Conservation (phyloP, 306 rosid species). For the Malus fusca region DNA sequence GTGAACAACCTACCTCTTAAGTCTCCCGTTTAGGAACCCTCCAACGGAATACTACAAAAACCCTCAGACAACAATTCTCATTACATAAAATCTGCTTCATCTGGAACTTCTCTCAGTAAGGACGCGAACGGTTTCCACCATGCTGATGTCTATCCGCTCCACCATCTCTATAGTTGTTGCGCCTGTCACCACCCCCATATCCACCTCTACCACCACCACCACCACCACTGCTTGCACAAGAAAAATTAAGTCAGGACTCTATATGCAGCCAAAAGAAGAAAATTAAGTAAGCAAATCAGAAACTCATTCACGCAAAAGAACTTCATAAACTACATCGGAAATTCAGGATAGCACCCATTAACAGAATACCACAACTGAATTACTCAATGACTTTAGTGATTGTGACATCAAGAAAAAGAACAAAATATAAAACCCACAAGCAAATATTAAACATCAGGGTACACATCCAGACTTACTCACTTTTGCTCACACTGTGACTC, state of each 20-base stretch:
- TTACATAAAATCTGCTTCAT: constrained; percentile 61
- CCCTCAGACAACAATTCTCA: constrained; percentile 74
- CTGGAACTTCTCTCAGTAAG: constrained; percentile 55
- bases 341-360: not conserved
- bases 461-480: not conserved
- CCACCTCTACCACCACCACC: constrained; percentile 99
- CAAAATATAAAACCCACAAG: not conserved
- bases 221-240: constrained; percentile 50
- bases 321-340: not conserved
- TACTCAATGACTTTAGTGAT: not conserved
- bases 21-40: constrained; percentile 76
- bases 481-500: not conserved
- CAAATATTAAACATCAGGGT: not conserved
- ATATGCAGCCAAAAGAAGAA: not conserved
- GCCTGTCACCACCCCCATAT: constrained; percentile 81
- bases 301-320: not conserved
- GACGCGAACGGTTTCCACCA: constrained; percentile 90
- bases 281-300: not conserved
- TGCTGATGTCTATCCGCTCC: constrained; percentile 94
- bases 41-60: constrained; percentile 62
- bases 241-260: constrained; percentile 1
- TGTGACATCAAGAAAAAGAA: not conserved
- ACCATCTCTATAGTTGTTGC: constrained; percentile 69
- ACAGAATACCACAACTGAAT: not conserved
- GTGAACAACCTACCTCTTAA: constrained; percentile 97